Evolutionary conservation across 2,329 filamentous ascomycete genomes (phyloP), one percentile per base, ranked within the genome.

Genomic region (Pestalotiopsis sp.): DNA sequence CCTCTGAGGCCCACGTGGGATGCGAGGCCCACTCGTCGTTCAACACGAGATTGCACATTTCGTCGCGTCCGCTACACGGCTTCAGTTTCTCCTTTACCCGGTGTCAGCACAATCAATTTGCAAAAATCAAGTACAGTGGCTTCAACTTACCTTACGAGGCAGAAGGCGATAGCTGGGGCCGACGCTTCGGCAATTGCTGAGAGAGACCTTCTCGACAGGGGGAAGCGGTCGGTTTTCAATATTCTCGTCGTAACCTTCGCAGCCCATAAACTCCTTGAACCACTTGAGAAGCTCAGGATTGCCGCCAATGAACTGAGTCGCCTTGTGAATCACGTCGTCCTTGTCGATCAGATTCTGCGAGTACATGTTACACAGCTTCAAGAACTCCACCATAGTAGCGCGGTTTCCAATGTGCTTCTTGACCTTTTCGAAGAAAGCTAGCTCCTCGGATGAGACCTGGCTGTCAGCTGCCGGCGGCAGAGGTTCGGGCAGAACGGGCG

Each of bases 11-110:
- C 96, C 96, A 99, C 0, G 96, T 99, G 3, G 96, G 96, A 81
- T 99, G 96, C 31, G 95, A 98, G 1, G 96, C 96, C 96, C 96
- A 99, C 73, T 98, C 93, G 74, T 99, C 96, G 73, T 99, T 99
- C 67, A 99, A 85, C 0, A 99, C 95, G 27, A 92, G 91, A 73
- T 93, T 92, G 82, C 96, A 99, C 73, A 99, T 91, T 79, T 97
- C 94, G 77, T 99, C 96, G 60, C 96, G 92, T 12, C 96, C 96
- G 77, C 93, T 96, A 82, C 96, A 99, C 0, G 92, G 90, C 83
- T 97, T 97, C 69, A 96, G 90, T 12, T 94, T 92, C 79, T 98
- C 96, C 84, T 88, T 45, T 7, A 65, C 45, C 1, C 4, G n/a
- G 23, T 41, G 61, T 64, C 61, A 64, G 38, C 31, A 20, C n/a